Percentiles rank a stretch among this genome's conserved stretches.
Conservation (phyloP, 306 rosid genomes). For the Sophora flavescens region DNA sequence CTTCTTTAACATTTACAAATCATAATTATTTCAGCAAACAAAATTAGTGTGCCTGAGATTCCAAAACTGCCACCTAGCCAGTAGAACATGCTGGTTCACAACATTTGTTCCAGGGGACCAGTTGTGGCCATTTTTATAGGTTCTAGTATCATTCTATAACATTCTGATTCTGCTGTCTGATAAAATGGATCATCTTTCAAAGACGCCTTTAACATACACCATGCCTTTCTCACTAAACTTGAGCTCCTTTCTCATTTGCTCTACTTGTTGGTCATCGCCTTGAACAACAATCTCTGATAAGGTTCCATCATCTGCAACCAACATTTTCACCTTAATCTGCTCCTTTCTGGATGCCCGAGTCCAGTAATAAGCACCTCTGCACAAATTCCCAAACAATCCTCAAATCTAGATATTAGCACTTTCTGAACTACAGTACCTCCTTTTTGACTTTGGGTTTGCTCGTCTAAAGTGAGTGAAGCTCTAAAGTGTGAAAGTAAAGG, state of each 20-base stretch:
- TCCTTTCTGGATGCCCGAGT: slow-evolving; percentile 81
- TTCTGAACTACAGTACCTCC: not conserved
- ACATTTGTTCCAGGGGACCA: not conserved
- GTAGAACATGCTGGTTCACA: not conserved
- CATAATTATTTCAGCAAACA: not conserved
- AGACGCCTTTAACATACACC: slow-evolving; percentile 83
- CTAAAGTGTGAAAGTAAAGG: too few species aligned
- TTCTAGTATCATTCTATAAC: not conserved
- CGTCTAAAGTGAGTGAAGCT: too few species aligned
- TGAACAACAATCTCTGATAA: slow-evolving; percentile 72
- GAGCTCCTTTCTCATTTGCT: slow-evolving; percentile 83
- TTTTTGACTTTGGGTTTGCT: too few species aligned
- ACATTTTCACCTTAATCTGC: slow-evolving; percentile 81
- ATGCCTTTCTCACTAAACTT: slow-evolving; percentile 78
- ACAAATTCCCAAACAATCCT: slow-evolving; percentile 27
- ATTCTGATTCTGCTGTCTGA: not conserved
- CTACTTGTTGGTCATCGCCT: slow-evolving; percentile 93
- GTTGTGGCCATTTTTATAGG: not conserved
- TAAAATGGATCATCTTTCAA: slow-evolving; percentile 51
- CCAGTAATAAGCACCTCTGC: slow-evolving; percentile 89
- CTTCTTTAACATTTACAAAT: not conserved
- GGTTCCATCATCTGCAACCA: slow-evolving; percentile 61
- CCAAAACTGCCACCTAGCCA: slow-evolving; percentile 25
- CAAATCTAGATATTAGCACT: not conserved
- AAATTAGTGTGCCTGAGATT: not conserved